phyloP scores from a whole-genome alignment of 164 flowering plant genomes.

The Annona cherimola region DNA sequence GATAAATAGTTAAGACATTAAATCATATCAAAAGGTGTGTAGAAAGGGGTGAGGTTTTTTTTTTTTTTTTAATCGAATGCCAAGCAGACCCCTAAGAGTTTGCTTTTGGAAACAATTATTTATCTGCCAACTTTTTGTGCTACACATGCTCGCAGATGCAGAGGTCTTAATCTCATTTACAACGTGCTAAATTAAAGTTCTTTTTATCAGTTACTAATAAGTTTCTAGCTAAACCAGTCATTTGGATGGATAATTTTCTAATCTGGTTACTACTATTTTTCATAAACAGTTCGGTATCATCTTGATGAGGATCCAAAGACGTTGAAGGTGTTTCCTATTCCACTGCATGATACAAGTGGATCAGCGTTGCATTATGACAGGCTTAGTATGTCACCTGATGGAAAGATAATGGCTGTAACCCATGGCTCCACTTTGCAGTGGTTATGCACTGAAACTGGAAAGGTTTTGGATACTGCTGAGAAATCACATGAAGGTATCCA shows the following conservation, averaged over 20 bases:
- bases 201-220: too few species aligned
- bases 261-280: not conserved
- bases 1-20: too few species aligned
- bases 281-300: slow-evolving; percentile 79
- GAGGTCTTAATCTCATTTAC: not conserved
- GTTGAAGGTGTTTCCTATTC: slow-evolving; percentile 84
- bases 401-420: slow-evolving; percentile 74
- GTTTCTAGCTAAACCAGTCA: not conserved
- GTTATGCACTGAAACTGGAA: slow-evolving; percentile 75
- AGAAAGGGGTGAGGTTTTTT: too few species aligned
- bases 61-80: too few species aligned
- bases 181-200: too few species aligned
- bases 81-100: too few species aligned
- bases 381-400: slow-evolving; percentile 84
- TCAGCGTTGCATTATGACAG: slow-evolving; percentile 72
- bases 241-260: not conserved
- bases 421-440: slow-evolving; percentile 84
- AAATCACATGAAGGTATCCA: slow-evolving; percentile 88
- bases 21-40: too few species aligned
- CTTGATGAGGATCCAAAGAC: slow-evolving; percentile 95
- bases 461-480: slow-evolving; percentile 81
- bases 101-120: too few species aligned
- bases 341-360: slow-evolving; percentile 72
- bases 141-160: not conserved
- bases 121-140: not conserved